These are phyloP conservation scores for Fonsecaea erecta DNA, from an alignment of 2,329 filamentous ascomycete species.

Conservation along the genomic window DNA sequence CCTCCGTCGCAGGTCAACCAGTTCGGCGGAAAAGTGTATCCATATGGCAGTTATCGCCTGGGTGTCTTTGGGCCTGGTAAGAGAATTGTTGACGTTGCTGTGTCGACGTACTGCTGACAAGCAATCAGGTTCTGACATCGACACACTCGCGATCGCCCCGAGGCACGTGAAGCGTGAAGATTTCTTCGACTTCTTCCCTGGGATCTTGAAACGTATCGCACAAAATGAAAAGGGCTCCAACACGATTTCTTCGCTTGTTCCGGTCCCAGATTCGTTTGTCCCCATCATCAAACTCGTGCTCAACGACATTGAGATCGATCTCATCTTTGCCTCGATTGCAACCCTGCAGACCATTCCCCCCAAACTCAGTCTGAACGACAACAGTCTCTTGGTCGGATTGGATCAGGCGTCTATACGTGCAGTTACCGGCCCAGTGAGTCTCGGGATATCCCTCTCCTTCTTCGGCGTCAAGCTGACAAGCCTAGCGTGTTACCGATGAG, in stretches of 20 bases:
- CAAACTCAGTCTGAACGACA: constrained; percentile 78
- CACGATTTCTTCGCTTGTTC: constrained; percentile 81
- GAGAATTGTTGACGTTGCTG: constrained; percentile 34
- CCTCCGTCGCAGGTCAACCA: constrained; percentile 78
- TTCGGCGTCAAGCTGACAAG: constrained; percentile 7
- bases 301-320: constrained; percentile 87
- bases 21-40: constrained; percentile 90
- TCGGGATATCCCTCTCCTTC: neutral
- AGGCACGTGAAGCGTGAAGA: constrained; percentile 87
- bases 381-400: constrained; percentile 79
- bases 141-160: constrained; percentile 89
- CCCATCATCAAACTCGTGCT: constrained; percentile 98
- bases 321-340: constrained; percentile 81
- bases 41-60: constrained; percentile 92
- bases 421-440: constrained; percentile 74
- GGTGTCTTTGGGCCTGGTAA: constrained; percentile 84
- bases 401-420: constrained; percentile 86
- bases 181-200: constrained; percentile 90
- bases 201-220: constrained; percentile 75
- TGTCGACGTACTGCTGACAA: neutral
- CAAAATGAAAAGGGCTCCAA: constrained; percentile 57
- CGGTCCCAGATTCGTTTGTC: constrained; percentile 88
- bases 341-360: constrained; percentile 72
- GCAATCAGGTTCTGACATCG: constrained; percentile 82
- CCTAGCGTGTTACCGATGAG: constrained; percentile 79